A percentile compares a stretch with the other conserved stretches of the same genome.
Conservation (phyloP, 2,329 filamentous ascomycete genomes). For the Talaromyces islandicus region DNA sequence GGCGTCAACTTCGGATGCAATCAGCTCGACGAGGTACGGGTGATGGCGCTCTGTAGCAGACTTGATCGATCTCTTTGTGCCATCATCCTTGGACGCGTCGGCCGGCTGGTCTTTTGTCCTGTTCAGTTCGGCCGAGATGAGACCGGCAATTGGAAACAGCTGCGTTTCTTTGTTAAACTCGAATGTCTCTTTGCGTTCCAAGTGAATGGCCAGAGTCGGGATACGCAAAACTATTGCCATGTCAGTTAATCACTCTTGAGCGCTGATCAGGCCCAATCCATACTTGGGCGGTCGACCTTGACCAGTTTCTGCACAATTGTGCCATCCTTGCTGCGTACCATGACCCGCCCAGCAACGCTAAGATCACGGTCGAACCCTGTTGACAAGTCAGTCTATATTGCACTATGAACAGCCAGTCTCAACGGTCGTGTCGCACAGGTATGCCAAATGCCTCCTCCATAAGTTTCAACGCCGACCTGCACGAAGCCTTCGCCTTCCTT, state of each 20-base stretch:
- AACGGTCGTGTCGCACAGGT: slow-evolving; percentile 51
- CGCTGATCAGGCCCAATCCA: not conserved
- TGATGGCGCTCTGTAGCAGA: slow-evolving; percentile 79
- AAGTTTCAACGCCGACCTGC: slow-evolving; percentile 93
- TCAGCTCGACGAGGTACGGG: slow-evolving; percentile 74
- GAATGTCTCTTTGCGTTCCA: slow-evolving; percentile 80
- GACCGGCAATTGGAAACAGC: slow-evolving; percentile 84
- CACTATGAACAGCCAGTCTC: not conserved
- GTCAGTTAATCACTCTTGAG: not conserved
- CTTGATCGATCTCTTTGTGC: slow-evolving; percentile 55
- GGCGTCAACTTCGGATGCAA: slow-evolving; percentile 72
- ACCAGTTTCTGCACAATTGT: slow-evolving; percentile 77
- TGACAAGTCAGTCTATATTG: slow-evolving; percentile 7
- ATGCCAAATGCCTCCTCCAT: slow-evolving; percentile 95
- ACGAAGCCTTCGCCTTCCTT: slow-evolving; percentile 80
- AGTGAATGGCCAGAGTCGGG: slow-evolving; percentile 88
- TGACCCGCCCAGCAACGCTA: slow-evolving; percentile 78
- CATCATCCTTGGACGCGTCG: slow-evolving; percentile 32
- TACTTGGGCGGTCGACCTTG: slow-evolving; percentile 77
- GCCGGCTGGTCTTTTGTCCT: slow-evolving; percentile 49
- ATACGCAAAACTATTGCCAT: slow-evolving; percentile 63
- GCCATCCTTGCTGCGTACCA: slow-evolving; percentile 69
- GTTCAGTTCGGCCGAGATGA: slow-evolving; percentile 85
- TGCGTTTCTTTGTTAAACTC: slow-evolving; percentile 96
- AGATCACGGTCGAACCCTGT: slow-evolving; percentile 88